Conservation (phyloP, 78 protist species). For the Dictyostelium citrinum region DNA sequence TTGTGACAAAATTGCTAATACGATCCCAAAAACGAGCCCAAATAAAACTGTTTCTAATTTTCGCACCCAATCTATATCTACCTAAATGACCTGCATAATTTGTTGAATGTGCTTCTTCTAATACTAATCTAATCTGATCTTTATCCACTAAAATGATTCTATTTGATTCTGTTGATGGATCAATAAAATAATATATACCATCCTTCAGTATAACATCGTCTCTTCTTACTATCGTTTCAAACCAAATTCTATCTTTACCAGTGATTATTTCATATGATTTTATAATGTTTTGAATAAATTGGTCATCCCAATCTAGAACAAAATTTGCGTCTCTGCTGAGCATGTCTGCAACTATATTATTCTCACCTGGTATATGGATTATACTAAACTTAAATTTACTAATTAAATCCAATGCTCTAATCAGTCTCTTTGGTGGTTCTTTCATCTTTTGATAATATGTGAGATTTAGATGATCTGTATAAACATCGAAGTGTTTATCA, state of each 20-base stretch:
- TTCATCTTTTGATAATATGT: background rate
- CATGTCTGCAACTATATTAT: background rate
- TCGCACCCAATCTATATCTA: background rate
- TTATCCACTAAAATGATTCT: background rate
- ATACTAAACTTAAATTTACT: background rate
- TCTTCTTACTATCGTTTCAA: background rate
- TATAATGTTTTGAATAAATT: background rate
- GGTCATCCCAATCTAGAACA: background rate
- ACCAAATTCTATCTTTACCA: background rate
- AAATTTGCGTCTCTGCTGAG: background rate
- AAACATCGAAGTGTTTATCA: background rate
- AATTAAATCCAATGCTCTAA: background rate
- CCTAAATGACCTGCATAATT: background rate
- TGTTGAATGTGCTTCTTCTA: background rate
- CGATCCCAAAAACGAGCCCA: background rate
- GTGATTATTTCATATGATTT: background rate
- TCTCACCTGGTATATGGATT: background rate
- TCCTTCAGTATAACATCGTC: background rate
- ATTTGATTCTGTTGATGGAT: background rate
- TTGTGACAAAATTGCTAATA: background rate
- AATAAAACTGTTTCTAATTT: background rate
- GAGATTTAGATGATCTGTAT: conserved; percentile 20
- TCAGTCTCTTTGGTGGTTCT: background rate
- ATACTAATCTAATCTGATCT: background rate
- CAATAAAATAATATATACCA: background rate